These are phyloP conservation scores for Saccharomycopsis hybrid DNA, from an alignment of 1,139 yeast genomes.

Conservation along the genomic window DNA sequence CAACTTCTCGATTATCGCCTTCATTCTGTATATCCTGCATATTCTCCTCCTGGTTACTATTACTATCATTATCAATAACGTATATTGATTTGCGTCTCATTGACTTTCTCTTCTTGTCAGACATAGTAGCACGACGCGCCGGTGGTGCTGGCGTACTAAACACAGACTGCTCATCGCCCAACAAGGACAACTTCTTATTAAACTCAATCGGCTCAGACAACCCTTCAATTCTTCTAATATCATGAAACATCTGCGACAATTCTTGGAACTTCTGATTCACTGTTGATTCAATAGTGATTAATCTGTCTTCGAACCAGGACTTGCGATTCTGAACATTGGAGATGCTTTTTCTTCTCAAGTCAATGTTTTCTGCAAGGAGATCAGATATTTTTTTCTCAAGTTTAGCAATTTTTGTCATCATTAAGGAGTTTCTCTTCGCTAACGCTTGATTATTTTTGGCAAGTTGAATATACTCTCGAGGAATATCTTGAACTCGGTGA, in stretches of 20 bases:
- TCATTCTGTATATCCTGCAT: too few species aligned
- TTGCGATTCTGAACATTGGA: constrained; percentile 21
- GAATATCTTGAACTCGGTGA: constrained; percentile 6
- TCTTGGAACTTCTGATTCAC: constrained; percentile 30
- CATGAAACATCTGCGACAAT: constrained; percentile 25
- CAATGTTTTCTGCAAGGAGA: constrained; percentile 30
- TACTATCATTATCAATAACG: constrained; percentile 1
- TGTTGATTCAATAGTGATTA: constrained; percentile 26
- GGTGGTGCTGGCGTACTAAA: too few species aligned
- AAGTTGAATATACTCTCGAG: constrained; percentile 3
- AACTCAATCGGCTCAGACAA: not conserved
- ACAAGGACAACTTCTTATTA: not conserved
- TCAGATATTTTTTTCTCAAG: constrained; percentile 32
- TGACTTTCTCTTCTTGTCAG: constrained; percentile 11
- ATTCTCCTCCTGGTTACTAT: too few species aligned
- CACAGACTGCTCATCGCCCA: not conserved
- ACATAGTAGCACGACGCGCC: not conserved
- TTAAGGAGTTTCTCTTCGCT: constrained; percentile 34
- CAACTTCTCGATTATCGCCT: too few species aligned
- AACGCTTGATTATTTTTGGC: constrained; percentile 30
- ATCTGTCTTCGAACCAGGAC: constrained; percentile 24
- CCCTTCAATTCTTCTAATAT: constrained; percentile 17
- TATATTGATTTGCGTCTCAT: constrained; percentile 16
- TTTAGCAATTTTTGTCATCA: constrained; percentile 31
- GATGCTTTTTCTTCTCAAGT: constrained; percentile 21